Conservation (phyloP, 75 land plant genomes). For the Selaginella moellendorffii region DNA sequence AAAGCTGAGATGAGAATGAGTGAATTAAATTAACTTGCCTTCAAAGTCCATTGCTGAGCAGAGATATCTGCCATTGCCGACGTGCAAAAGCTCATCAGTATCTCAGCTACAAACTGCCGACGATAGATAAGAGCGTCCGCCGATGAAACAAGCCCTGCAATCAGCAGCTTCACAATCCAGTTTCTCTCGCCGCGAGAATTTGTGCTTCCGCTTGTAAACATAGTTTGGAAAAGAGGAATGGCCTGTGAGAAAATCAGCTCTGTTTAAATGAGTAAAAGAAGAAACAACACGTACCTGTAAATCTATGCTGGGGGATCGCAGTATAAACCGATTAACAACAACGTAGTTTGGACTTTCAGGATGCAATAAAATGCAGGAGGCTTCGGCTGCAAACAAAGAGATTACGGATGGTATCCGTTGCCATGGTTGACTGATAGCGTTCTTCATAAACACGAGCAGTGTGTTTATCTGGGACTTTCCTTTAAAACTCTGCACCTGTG, state of each 20-base stretch:
- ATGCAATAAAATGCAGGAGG: slow-evolving; percentile 63
- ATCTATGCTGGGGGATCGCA: slow-evolving; percentile 32
- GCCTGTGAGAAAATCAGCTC: slow-evolving; percentile 29
- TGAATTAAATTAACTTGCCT: slow-evolving; percentile 30
- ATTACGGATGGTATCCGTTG: slow-evolving; percentile 55
- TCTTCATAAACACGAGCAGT: slow-evolving; percentile 62
- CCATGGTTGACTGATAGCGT: slow-evolving; percentile 71
- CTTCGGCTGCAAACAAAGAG: slow-evolving; percentile 78
- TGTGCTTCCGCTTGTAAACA: slow-evolving; percentile 53
- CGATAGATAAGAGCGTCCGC: slow-evolving; percentile 64
- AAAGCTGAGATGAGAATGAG: slow-evolving; percentile 29
- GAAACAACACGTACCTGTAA: slow-evolving; percentile 33
- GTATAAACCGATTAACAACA: slow-evolving; percentile 31
- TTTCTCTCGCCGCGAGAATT: slow-evolving; percentile 48
- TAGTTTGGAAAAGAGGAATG: slow-evolving; percentile 58
- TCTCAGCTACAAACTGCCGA: slow-evolving; percentile 43
- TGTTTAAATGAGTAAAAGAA: neutral
- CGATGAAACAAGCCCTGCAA: slow-evolving; percentile 44
- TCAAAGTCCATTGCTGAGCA: slow-evolving; percentile 53
- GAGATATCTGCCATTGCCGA: slow-evolving; percentile 59
- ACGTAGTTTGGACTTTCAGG: slow-evolving; percentile 44
- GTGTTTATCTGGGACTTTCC: slow-evolving; percentile 42
- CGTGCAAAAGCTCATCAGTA: slow-evolving; percentile 50
- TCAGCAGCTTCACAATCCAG: slow-evolving; percentile 69
- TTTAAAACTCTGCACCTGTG: slow-evolving; percentile 26